Percentiles rank a stretch among this genome's conserved stretches.
These are phyloP conservation scores for Vitis rotundifolia DNA, from an alignment of 164 flowering plant genomes.

Conservation along the genomic window DNA sequence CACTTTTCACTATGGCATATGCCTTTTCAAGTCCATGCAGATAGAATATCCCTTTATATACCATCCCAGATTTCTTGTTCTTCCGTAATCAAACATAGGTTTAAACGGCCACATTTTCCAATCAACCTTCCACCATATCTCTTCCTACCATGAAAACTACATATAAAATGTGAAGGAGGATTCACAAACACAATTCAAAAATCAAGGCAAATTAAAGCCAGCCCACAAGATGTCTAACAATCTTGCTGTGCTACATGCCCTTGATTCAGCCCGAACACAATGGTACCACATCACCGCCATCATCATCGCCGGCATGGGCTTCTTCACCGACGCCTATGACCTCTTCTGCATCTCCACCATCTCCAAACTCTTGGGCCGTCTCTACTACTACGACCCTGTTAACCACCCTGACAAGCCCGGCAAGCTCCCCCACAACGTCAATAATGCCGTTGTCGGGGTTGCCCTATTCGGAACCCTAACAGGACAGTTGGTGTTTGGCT, in stretches of 20 bases:
- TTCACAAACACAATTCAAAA: too few relatives aligned
- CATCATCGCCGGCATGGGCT: constrained; percentile 17
- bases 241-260: neutral
- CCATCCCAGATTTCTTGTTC: too few relatives aligned
- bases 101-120: too few relatives aligned
- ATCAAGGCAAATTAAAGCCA: too few relatives aligned
- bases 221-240: too few relatives aligned
- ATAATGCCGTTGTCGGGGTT: constrained; percentile 10
- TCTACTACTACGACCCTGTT: constrained; percentile 2
- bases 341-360: constrained; percentile 13
- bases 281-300: constrained; percentile 13
- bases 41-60: too few relatives aligned
- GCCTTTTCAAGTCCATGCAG: too few relatives aligned
- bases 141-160: too few relatives aligned
- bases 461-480: constrained; percentile 11
- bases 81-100: too few relatives aligned
- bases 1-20: too few relatives aligned
- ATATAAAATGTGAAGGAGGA: too few relatives aligned
- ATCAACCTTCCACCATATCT: too few relatives aligned
- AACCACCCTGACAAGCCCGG: neutral
- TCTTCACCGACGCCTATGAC: constrained; percentile 18
- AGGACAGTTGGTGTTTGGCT: constrained; percentile 1
- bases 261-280: constrained; percentile 10
- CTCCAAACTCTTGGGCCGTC: constrained; percentile 7
- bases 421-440: constrained; percentile 11